Percentiles rank a stretch among this genome's conserved stretches.
Evolutionary conservation across 78 protist species (phyloP).

Genomic region (Diacronema lutheri): DNA sequence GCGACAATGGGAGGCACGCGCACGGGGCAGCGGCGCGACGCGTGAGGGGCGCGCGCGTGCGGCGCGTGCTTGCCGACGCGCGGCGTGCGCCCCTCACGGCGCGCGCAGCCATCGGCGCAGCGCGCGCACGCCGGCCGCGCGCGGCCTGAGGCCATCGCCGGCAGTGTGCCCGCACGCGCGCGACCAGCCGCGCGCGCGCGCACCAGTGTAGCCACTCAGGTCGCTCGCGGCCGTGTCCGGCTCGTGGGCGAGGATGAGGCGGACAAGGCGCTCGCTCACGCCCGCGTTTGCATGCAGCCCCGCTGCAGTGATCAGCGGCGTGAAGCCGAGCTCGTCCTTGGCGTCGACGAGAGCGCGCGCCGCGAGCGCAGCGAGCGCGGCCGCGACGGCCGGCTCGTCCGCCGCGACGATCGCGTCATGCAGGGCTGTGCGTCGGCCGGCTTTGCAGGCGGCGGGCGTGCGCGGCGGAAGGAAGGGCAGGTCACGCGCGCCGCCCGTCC

Average conservation of each 20-base stretch:
- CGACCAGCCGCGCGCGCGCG: no score
- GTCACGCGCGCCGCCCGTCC: neutral
- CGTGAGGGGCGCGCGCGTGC: no score
- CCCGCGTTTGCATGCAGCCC: neutral
- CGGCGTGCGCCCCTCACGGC: no score
- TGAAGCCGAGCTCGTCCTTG: neutral
- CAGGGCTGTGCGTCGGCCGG: neutral
- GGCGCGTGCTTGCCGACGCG: no score
- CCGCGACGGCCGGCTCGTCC: neutral
- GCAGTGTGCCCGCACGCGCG: no score
- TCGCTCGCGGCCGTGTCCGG: neutral
- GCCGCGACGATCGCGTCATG: neutral
- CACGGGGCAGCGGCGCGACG: no score
- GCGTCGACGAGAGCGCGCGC: neutral
- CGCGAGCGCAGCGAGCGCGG: neutral
- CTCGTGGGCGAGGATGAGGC: neutral
- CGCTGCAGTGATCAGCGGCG: constrained; percentile 5
- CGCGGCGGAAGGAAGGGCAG: neutral
- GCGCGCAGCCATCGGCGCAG: no score
- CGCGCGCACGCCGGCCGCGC: no score
- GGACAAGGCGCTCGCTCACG: neutral
- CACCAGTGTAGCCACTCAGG: neutral
- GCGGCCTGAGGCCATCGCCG: no score
- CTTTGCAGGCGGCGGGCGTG: neutral
- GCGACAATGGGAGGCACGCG: no score